Base-by-base conservation (phyloP, 768 basidiomycete species). In the Trametes coccinea region DNA sequence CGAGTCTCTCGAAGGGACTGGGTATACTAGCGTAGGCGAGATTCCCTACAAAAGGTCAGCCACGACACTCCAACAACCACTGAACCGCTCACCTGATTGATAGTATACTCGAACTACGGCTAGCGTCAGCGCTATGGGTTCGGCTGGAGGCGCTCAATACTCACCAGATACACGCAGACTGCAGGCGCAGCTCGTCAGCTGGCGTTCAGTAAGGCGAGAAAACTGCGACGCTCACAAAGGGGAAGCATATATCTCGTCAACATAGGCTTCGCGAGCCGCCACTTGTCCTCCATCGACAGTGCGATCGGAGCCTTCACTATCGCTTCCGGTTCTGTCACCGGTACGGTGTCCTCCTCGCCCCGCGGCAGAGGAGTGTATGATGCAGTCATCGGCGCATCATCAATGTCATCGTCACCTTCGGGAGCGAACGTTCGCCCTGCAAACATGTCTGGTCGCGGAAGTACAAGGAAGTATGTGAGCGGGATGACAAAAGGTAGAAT, bases 211-310 rank as follows among this genome's bases (percentile, higher is more conserved):
- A 14, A 14, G 17, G 31, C 11, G 37, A 11, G 9, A 11, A 43
- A 27, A 39, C 17, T 2, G 29, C 14, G 14, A 33, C 47, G 82
- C 92, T 78, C 66, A 93, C 92, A 92, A 44, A 99, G 76, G 3
- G 95, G 95, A n/a, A 95, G 68, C 95, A 98, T 98, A 72, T 93
- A 98, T 64, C 83, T 86, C 53, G 81, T 57, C 40, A 97, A 71
- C 64, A 98, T 75, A 4, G 96, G 95, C 69, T 81, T 85, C 51
- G 92, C 88, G 5, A 99, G 77, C 29, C 78, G 75, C 83, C 92
- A 85, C 76, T 98, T 98, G 63, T 97, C 93, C 34, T 69, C 74
- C 0, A 79, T 76, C 2, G 86, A 80, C n/a, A 97, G 74, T 4
- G 85, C 74, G 4, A 85, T 43, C 2, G 57, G 47, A 5, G 58